These are phyloP conservation scores for Pascua guehoae DNA, from an alignment of 1,284 basidiomycete genomes.

Conservation along the genomic window DNA sequence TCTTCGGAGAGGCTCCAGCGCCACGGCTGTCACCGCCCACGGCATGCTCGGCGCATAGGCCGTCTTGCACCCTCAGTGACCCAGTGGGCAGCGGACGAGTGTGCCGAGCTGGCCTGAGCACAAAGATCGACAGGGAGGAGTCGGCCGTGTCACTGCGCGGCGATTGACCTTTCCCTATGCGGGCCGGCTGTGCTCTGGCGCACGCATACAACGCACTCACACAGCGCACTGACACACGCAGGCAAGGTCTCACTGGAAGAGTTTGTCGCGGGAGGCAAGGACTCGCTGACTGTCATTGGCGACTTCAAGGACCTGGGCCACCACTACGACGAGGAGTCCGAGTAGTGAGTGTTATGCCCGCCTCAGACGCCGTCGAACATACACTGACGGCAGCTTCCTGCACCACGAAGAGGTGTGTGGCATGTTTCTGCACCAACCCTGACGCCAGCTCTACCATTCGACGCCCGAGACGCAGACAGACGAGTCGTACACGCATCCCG, in stretches of 20 bases:
- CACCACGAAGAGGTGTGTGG: conserved; percentile 73
- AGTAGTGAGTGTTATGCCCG: conserved; percentile 49
- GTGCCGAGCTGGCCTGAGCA: not conserved
- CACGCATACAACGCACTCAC: not conserved
- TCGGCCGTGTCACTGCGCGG: not conserved
- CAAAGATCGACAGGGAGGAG: not conserved
- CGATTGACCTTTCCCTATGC: not conserved
- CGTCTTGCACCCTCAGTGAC: too few species aligned
- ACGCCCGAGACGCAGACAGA: conserved; percentile 97
- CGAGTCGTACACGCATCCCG: conserved; percentile 87
- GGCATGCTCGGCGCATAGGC: too few species aligned
- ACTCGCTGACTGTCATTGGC: conserved; percentile 76
- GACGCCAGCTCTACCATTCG: conserved; percentile 72
- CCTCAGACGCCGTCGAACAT: not conserved
- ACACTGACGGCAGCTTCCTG: conserved; percentile 57
- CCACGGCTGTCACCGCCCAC: too few species aligned
- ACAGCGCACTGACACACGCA: conserved; percentile 12
- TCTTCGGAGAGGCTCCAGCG: too few species aligned
- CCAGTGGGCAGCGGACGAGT: too few species aligned
- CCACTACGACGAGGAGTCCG: conserved; percentile 52
- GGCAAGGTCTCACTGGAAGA: conserved; percentile 72
- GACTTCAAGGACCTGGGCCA: conserved; percentile 84
- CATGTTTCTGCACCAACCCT: not conserved
- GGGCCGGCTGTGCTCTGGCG: not conserved
- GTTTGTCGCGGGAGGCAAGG: conserved; percentile 71